Conservation (phyloP, 1,284 basidiomycete genomes). For the Ustilago trichophora region DNA sequence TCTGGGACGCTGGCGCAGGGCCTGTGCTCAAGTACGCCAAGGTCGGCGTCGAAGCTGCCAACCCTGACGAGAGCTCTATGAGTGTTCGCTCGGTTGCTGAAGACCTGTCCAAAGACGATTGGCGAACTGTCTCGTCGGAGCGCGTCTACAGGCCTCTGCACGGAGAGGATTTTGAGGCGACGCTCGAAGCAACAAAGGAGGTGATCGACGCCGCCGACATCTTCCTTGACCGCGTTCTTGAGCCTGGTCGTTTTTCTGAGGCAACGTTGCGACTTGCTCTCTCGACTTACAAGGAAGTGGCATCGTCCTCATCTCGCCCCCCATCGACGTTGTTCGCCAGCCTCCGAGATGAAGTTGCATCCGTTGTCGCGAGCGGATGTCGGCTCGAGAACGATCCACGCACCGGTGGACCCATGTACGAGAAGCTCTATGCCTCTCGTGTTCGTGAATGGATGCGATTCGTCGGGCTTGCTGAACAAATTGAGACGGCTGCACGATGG, state of each 20-base stretch:
- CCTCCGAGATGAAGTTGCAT: constrained; percentile 45
- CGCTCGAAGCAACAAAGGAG: constrained; percentile 37
- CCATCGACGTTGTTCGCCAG: constrained; percentile 24
- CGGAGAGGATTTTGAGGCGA: constrained; percentile 55
- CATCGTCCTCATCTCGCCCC: constrained; percentile 8
- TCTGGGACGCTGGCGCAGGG: constrained; percentile 59
- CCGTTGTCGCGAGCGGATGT: constrained; percentile 36
- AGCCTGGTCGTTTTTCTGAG: constrained; percentile 55
- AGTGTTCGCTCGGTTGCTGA: constrained; percentile 27
- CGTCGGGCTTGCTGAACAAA: constrained; percentile 54
- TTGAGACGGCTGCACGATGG: constrained; percentile 57
- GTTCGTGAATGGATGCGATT: constrained; percentile 59
- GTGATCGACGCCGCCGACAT: constrained; percentile 41
- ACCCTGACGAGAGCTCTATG: constrained; percentile 24
- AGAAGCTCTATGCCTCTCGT: constrained; percentile 35
- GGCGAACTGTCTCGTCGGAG: constrained; percentile 47
- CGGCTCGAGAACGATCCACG: constrained; percentile 42
- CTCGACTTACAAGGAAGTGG: constrained; percentile 30
- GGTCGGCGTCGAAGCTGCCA: constrained; percentile 39
- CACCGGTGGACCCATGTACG: constrained; percentile 44
- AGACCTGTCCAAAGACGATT: constrained; percentile 35
- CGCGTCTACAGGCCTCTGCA: constrained; percentile 52
- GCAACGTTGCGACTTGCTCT: constrained; percentile 39
- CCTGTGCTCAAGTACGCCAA: constrained; percentile 48
- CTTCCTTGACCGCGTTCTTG: constrained; percentile 55